These are phyloP conservation scores for Dendrobium chrysotoxum DNA, from an alignment of 106 monocot species.

Conservation along the genomic window DNA sequence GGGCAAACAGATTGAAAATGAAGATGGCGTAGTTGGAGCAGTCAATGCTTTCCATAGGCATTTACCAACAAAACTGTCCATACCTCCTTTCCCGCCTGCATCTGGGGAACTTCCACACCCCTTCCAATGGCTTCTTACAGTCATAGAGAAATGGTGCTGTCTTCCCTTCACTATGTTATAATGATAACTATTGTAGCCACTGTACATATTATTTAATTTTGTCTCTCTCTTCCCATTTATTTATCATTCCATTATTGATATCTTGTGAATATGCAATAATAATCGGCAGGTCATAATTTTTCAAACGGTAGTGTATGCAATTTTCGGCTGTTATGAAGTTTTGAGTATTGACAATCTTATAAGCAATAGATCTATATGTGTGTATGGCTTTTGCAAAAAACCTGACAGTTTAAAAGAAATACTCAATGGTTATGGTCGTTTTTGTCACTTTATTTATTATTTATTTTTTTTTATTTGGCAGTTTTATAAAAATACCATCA, in stretches of 20 bases:
- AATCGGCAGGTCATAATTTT: too few relatives aligned
- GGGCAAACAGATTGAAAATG: conserved; percentile 39
- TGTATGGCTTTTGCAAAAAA: too few relatives aligned
- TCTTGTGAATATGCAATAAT: too few relatives aligned
- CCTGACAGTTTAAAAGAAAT: too few relatives aligned
- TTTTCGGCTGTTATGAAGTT: too few relatives aligned
- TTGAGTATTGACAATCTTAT: too few relatives aligned
- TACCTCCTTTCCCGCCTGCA: conserved; percentile 12
- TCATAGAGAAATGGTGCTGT: conserved; percentile 52
- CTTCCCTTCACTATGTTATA: conserved; percentile 27
- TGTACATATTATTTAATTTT: conserved; percentile 1
- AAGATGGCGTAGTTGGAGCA: conserved; percentile 56
- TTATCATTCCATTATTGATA: background rate
- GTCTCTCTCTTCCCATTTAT: background rate
- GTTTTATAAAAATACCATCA: too few relatives aligned
- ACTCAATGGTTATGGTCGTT: too few relatives aligned
- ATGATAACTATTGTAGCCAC: background rate
- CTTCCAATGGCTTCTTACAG: conserved; percentile 31
- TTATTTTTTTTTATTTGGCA: too few relatives aligned
- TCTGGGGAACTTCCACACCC: conserved; percentile 15
- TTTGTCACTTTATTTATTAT: too few relatives aligned
- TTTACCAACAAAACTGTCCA: conserved; percentile 14
- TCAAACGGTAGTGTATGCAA: too few relatives aligned
- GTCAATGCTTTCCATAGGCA: conserved; percentile 58
- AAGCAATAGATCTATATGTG: too few relatives aligned